Evolutionary conservation across 2,329 filamentous ascomycete genomes (phyloP).

Genomic region (Ascochyta pisi): DNA sequence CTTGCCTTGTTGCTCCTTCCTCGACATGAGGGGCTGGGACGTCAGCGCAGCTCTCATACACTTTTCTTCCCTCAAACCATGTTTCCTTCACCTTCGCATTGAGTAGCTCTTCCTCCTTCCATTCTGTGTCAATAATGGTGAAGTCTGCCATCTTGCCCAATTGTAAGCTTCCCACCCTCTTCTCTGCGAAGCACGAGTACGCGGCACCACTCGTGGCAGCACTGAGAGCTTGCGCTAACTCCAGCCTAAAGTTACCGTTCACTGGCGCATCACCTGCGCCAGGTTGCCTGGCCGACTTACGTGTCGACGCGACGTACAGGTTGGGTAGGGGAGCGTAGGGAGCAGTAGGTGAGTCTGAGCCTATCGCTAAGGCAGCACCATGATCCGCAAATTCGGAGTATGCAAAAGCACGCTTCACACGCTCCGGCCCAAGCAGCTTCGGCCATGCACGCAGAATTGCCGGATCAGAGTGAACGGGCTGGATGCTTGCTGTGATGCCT

Average conservation of each 20-base stretch:
- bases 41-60: constrained; percentile 23
- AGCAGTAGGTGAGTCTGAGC: constrained; percentile 67
- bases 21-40: not conserved
- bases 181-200: constrained; percentile 65
- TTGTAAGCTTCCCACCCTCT: constrained; percentile 60
- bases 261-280: constrained; percentile 50
- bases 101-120: constrained; percentile 57
- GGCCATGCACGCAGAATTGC: constrained; percentile 69
- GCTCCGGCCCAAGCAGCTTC: constrained; percentile 59
- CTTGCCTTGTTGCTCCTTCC: constrained; percentile 5
- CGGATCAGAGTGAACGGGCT: constrained; percentile 89
- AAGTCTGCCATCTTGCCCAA: constrained; percentile 65
- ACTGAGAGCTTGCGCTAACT: constrained; percentile 60
- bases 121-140: constrained; percentile 60
- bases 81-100: constrained; percentile 59
- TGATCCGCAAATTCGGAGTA: constrained; percentile 66
- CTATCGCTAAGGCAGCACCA: constrained; percentile 63
- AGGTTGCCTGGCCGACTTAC: constrained; percentile 61
- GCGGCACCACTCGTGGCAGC: constrained; percentile 64
- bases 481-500: constrained; percentile 83
- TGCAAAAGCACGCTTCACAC: constrained; percentile 67
- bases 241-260: constrained; percentile 62
- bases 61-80: constrained; percentile 58
- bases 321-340: constrained; percentile 63
- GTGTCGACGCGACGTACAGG: constrained; percentile 65